Percentiles rank a stretch among this genome's conserved stretches.
phyloP scores from a whole-genome alignment of 139 green algal species.

The Coccomyxa sp. region DNA sequence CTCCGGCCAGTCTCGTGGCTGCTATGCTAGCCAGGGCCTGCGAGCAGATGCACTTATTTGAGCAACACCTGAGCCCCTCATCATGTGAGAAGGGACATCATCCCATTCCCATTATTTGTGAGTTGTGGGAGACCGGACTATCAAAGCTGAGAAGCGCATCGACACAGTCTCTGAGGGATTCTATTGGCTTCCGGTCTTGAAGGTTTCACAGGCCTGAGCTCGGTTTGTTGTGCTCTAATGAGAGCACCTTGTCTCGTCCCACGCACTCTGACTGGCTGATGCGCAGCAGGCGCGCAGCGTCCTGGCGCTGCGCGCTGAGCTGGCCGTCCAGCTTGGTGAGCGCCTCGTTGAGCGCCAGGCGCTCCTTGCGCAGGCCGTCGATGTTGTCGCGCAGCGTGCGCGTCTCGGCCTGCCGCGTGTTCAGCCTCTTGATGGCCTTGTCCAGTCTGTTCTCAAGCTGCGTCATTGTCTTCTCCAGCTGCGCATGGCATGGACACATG shows the following conservation, averaged over 20 bases:
- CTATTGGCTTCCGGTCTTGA: too few relatives aligned
- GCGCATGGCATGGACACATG: not conserved
- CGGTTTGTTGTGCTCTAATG: too few relatives aligned
- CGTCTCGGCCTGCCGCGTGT: slow-evolving; percentile 39
- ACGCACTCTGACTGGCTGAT: not conserved
- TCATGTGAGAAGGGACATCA: too few relatives aligned
- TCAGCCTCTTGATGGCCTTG: slow-evolving; percentile 76
- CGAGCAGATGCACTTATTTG: too few relatives aligned
- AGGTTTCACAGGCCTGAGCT: too few relatives aligned
- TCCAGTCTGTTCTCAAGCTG: slow-evolving; percentile 84
- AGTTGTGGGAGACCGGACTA: too few relatives aligned
- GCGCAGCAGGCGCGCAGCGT: not conserved
- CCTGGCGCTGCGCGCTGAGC: slow-evolving; percentile 42
- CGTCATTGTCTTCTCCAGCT: slow-evolving; percentile 68
- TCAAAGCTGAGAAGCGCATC: too few relatives aligned
- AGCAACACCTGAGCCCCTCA: too few relatives aligned
- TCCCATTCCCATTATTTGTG: too few relatives aligned
- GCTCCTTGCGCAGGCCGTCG: slow-evolving; percentile 81
- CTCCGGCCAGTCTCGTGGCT: slow-evolving; percentile 65
- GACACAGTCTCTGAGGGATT: too few relatives aligned
- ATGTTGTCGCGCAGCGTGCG: slow-evolving; percentile 68
- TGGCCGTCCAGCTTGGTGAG: slow-evolving; percentile 73
- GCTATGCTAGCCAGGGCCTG: slow-evolving; percentile 68
- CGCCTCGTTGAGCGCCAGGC: slow-evolving; percentile 83
- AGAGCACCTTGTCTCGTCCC: not conserved